Conservation (phyloP, 2,329 filamentous ascomycete species). For the Cladobotryum protrusum region DNA sequence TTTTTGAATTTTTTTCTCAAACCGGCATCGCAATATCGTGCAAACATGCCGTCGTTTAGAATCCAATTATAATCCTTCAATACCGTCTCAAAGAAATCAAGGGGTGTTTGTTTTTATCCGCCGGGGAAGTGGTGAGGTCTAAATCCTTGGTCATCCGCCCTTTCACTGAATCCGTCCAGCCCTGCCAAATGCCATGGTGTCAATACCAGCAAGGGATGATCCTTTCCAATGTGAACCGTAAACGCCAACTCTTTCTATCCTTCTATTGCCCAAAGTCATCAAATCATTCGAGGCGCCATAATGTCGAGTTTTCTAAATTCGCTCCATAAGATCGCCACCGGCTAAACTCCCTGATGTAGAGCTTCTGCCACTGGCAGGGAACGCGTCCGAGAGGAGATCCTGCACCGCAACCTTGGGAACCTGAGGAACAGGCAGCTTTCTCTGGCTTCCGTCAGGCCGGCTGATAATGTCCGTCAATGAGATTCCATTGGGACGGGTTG, state of each 20-base stretch:
- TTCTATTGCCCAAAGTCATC: constrained; percentile 35
- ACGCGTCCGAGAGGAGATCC: constrained; percentile 69
- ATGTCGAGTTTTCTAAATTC: constrained; percentile 32
- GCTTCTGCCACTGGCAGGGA: constrained; percentile 67
- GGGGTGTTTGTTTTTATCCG: constrained; percentile 9
- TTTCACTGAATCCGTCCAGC: constrained; percentile 7
- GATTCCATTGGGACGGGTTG: constrained; percentile 56
- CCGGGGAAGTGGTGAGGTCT: constrained; percentile 17
- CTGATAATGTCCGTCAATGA: constrained; percentile 91
- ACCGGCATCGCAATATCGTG: too few species aligned
- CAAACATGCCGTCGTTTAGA: constrained; percentile 10
- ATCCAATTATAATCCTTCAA: constrained; percentile 19
- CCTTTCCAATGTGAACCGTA: constrained; percentile 18
- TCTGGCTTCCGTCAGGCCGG: constrained; percentile 75
- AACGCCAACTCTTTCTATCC: constrained; percentile 36
- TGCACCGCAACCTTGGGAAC: constrained; percentile 85
- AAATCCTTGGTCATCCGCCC: constrained; percentile 12
- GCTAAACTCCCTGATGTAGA: constrained; percentile 73
- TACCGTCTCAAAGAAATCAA: constrained; percentile 3
- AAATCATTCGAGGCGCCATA: constrained; percentile 28
- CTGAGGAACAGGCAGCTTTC: constrained; percentile 86
- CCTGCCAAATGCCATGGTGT: constrained; percentile 15
- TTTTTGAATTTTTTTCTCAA: too few species aligned
- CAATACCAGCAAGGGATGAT: constrained; percentile 5
- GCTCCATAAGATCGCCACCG: constrained; percentile 61